phyloP scores from a whole-genome alignment of 306 rosid genomes.

The Delonix regia region DNA sequence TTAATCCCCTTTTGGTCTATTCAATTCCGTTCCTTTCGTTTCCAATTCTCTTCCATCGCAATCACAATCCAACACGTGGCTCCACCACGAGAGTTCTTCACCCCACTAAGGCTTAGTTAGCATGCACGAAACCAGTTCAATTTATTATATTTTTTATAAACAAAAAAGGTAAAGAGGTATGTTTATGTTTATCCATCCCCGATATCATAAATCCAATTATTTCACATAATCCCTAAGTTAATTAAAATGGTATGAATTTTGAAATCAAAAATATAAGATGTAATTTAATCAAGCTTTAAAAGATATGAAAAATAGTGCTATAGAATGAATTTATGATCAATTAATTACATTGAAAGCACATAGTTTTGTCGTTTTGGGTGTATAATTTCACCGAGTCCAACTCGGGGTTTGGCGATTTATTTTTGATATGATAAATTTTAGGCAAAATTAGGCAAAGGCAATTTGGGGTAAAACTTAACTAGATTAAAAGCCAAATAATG shows the following conservation, averaged over 20 bases:
- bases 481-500: not conserved
- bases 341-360: not conserved
- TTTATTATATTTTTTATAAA: too few species aligned
- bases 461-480: constrained; percentile 5
- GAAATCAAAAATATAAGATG: too few species aligned
- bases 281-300: too few species aligned
- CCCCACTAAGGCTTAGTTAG: constrained; percentile 26
- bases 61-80: not conserved
- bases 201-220: not conserved
- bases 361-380: not conserved
- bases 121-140: constrained; percentile 19
- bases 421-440: too few species aligned
- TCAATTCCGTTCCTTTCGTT: not conserved
- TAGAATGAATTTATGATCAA: too few species aligned
- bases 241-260: too few species aligned
- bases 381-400: not conserved
- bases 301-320: too few species aligned
- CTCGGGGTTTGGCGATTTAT: not conserved
- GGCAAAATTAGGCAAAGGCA: constrained; percentile 6
- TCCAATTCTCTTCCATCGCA: not conserved
- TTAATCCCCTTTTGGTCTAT: constrained; percentile 4
- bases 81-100: not conserved
- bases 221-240: not conserved
- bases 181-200: not conserved
- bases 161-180: not conserved